These are phyloP conservation scores for Beauveria rudraprayagi DNA, from an alignment of 2,329 filamentous ascomycete species.

Conservation along the genomic window DNA sequence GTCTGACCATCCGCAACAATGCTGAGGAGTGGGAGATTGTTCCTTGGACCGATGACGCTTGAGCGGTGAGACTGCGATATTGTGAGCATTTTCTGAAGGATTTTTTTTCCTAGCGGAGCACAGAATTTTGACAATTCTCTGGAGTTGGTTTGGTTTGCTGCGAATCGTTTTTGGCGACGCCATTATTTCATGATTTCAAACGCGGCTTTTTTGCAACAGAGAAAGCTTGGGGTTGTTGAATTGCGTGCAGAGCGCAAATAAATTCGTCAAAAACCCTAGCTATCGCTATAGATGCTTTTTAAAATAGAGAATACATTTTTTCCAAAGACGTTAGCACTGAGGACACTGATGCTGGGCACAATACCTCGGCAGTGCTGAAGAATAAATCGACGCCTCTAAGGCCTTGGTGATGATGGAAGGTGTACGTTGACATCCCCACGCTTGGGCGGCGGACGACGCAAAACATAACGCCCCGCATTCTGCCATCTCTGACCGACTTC, in stretches of 20 bases:
- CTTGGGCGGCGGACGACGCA: not conserved
- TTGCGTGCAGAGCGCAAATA: constrained; percentile 13
- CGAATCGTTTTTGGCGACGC: not conserved
- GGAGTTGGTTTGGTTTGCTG: not conserved
- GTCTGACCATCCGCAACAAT: constrained; percentile 59
- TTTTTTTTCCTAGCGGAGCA: not conserved
- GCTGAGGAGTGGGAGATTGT: constrained; percentile 55
- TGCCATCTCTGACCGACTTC: constrained; percentile 31
- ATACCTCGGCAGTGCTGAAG: constrained; percentile 10
- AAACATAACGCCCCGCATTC: constrained; percentile 17
- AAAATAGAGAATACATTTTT: constrained; percentile 11
- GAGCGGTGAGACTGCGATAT: constrained; percentile 9
- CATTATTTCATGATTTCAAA: constrained; percentile 9
- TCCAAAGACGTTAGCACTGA: constrained; percentile 9
- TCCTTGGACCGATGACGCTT: constrained; percentile 39
- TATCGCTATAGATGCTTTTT: constrained; percentile 12
- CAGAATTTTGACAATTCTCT: not conserved
- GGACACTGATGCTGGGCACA: constrained; percentile 7
- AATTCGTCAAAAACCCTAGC: constrained; percentile 13
- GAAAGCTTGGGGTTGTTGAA: constrained; percentile 12
- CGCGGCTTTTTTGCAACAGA: not conserved
- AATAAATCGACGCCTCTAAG: not conserved
- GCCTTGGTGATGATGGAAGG: constrained; percentile 6
- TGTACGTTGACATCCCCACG: not conserved
- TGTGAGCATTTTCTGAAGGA: constrained; percentile 5